Base-by-base conservation (phyloP, 345 rosid species). In the Theobroma cacao region DNA sequence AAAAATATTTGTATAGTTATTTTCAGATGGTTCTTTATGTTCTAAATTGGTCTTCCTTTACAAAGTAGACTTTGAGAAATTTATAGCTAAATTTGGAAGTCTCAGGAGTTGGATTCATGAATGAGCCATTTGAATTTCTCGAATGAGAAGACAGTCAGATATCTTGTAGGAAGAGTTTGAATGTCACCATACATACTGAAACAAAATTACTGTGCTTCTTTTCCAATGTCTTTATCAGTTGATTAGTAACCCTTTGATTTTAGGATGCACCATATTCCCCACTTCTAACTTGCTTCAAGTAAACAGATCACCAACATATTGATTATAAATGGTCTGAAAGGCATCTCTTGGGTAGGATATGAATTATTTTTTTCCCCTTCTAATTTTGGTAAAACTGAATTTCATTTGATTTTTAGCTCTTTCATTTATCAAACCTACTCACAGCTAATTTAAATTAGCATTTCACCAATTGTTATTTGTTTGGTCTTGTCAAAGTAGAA, bases 71-170 rank as follows among this genome's bases (percentile, higher is more conserved):
- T 11, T n/a, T 53, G 45, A 33, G 45, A 52, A 34, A 52, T 14
- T 53, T 72, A 28, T 72, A 12, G 63, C 61, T 53, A 53, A 20
- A 40, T 5, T 53, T 34, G 47, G 59, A 31, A 52, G 14, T 72
- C 5, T 72, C 6, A 18, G 31, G 62, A 72, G 31, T 72, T 53
- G 62, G 31, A 52, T 47, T 69, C 75, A 72, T 33, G 62, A 72
- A 72, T 20, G 45, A 30, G 28, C 31, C 24, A 31, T 50, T 48
- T 48, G 38, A 33, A 4, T 72, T 33, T 20, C 36, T 72, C 24
- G 20, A 28, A 10, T 31, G 40, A 52, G 33, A 61, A 17, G 0
- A 34, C 61, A 28, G 74, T 69, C 43, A 3, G 22, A 52, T 48
- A 17, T 15, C 22, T 0, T 34, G 40, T 33, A 4, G 43, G 4